These are phyloP conservation scores for Diaporthe australafricana DNA, from an alignment of 2,329 filamentous ascomycete species.

Conservation along the genomic window DNA sequence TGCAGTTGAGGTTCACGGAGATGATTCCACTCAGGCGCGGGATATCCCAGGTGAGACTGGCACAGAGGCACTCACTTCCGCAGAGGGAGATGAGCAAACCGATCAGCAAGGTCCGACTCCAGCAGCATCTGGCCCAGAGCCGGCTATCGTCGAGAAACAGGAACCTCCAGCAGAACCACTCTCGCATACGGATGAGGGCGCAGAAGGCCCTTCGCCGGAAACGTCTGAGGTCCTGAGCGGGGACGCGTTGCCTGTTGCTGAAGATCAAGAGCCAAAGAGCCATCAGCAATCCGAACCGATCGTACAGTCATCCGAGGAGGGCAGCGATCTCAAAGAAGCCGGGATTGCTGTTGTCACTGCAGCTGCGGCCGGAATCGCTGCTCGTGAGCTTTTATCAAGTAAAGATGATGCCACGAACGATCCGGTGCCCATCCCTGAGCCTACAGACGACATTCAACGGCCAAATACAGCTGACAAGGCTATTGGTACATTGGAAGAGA, in stretches of 20 bases:
- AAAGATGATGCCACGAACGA: background rate
- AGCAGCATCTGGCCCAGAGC: background rate
- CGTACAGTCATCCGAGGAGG: background rate
- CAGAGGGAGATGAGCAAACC: background rate
- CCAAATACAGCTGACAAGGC: conserved; percentile 16
- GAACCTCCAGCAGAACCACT: background rate
- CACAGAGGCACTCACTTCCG: background rate
- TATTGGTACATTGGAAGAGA: background rate
- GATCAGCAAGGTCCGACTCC: background rate
- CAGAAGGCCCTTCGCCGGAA: background rate
- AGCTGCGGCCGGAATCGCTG: conserved; percentile 19
- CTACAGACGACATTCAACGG: background rate
- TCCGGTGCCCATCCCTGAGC: background rate
- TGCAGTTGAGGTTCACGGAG: background rate
- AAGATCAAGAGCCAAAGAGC: background rate
- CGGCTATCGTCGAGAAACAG: background rate
- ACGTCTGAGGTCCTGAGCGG: background rate
- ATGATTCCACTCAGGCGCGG: background rate
- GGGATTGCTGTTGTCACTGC: conserved; percentile 8
- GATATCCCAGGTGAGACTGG: background rate
- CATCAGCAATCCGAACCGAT: background rate
- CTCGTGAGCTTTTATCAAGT: background rate
- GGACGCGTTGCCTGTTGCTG: background rate
- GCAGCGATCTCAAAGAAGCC: background rate
- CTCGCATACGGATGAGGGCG: background rate